Conservation (phyloP, 2,329 filamentous ascomycete species). For the Apiospora hydei region DNA sequence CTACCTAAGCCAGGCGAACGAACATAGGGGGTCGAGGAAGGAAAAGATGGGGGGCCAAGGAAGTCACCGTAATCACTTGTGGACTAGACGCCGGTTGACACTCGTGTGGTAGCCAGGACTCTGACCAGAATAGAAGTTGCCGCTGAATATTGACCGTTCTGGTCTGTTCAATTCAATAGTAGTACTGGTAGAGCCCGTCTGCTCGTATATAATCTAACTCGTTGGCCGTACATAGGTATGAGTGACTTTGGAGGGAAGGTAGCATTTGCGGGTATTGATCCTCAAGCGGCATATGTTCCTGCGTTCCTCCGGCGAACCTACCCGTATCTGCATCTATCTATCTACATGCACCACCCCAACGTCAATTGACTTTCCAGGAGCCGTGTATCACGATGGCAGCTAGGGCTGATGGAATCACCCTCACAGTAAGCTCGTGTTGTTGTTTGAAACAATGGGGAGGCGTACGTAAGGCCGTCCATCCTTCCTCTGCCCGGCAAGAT, state of each 20-base stretch:
- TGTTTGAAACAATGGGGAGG: constrained; percentile 1
- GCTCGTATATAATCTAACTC: background rate
- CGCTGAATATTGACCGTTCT: background rate
- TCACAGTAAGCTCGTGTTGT: background rate
- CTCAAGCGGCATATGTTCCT: background rate
- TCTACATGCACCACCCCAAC: no score
- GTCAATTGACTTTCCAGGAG: background rate
- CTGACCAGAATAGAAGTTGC: background rate
- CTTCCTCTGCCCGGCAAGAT: background rate
- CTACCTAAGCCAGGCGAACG: background rate
- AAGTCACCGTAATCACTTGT: background rate
- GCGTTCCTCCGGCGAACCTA: no score
- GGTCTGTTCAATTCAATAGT: constrained; percentile 1
- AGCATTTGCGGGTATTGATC: constrained; percentile 11
- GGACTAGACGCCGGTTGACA: constrained; percentile 7
- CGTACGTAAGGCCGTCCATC: constrained; percentile 1
- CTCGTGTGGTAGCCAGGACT: background rate
- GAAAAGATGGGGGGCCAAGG: background rate
- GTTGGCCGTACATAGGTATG: background rate
- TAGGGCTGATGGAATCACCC: background rate
- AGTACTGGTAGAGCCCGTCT: background rate
- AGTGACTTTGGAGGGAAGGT: background rate
- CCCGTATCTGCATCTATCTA: no score
- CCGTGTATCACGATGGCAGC: background rate
- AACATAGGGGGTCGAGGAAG: background rate